Percentiles rank a stretch among this genome's conserved stretches.
phyloP scores from a whole-genome alignment of 768 basidiomycete species.

The Clitopilus hobsonii region DNA sequence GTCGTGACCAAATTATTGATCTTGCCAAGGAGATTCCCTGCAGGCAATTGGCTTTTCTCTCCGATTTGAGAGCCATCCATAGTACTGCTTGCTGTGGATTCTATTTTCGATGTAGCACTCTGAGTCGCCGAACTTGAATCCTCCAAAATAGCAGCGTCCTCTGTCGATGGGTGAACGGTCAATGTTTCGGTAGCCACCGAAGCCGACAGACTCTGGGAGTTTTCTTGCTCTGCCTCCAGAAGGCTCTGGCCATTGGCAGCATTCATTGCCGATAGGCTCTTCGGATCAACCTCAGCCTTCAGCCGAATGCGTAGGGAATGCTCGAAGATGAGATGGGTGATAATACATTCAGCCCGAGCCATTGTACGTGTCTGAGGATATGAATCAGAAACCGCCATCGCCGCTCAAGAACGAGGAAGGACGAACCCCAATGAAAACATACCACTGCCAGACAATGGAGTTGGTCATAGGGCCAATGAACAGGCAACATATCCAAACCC shows the following conservation, averaged over 20 bases:
- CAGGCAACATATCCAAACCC: constrained; percentile 61
- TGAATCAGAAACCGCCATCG: constrained; percentile 22
- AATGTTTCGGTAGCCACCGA: constrained; percentile 6
- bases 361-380: constrained; percentile 42
- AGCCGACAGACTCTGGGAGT: background rate
- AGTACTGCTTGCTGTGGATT: constrained; percentile 1
- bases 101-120: constrained; percentile 12
- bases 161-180: constrained; percentile 11
- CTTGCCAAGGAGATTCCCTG: constrained; percentile 59
- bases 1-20: constrained; percentile 76
- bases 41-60: constrained; percentile 13
- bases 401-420: background rate
- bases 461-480: constrained; percentile 42
- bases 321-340: constrained; percentile 38
- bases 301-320: constrained; percentile 58
- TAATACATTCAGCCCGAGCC: constrained; percentile 41
- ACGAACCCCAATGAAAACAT: constrained; percentile 42
- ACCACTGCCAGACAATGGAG: constrained; percentile 47
- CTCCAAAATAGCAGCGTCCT: constrained; percentile 10
- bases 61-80: constrained; percentile 7
- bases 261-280: constrained; percentile 7
- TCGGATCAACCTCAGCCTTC: constrained; percentile 33
- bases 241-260: background rate
- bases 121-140: constrained; percentile 16
- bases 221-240: constrained; percentile 1